Conservation (phyloP, 306 rosid species). For the Pyrus pyrifolia region DNA sequence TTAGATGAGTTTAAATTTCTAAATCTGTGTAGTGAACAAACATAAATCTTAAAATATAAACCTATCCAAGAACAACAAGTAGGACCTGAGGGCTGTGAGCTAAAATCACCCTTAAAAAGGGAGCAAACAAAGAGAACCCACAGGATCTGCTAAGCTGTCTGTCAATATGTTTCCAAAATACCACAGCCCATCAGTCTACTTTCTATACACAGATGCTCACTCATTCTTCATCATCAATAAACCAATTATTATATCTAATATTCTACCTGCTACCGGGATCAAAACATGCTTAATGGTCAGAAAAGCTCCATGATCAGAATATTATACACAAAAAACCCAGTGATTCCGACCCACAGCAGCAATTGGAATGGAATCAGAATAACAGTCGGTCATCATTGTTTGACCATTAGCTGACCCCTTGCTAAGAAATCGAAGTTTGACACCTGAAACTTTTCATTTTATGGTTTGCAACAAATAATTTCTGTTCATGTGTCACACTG, state of each 20-base stretch:
- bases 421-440: neutral
- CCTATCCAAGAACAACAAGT: too few relatives aligned
- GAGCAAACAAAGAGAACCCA: neutral
- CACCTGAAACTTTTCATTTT: neutral
- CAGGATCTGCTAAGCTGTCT: neutral
- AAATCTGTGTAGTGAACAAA: too few relatives aligned
- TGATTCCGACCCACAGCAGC: neutral
- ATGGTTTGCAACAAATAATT: too few relatives aligned
- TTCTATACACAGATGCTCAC: neutral
- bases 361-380: neutral
- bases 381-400: neutral
- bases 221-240: neutral
- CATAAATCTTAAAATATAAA: too few relatives aligned
- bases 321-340: neutral
- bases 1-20: fast-evolving
- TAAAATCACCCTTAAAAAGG: neutral
- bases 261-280: neutral
- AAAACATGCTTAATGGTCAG: neutral
- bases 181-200: neutral
- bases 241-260: neutral
- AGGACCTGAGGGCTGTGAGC: too few relatives aligned
- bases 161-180: neutral
- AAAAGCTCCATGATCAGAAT: neutral
- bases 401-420: neutral
- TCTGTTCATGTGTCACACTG: fast-evolving